Evolutionary conservation across 73 alveolate genomes (phyloP), one percentile per base, ranked within the genome.

Genomic region (Blepharisma japonicum): DNA sequence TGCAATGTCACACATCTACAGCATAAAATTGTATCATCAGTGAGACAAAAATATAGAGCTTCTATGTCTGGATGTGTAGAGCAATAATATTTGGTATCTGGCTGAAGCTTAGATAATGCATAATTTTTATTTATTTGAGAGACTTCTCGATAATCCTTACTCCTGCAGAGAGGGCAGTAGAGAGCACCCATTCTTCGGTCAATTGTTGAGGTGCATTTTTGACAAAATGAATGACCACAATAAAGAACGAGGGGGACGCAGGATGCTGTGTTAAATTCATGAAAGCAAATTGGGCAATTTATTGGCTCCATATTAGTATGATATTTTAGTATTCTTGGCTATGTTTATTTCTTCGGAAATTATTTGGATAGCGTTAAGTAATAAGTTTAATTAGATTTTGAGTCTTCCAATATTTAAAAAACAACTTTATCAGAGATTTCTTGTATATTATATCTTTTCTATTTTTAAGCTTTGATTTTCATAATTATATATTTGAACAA

Each of bases 181-280:
- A 61, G 47, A 25, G 74, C 74, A 18, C 74, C 74, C 74, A 61
- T 61, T 61, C 74, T 14, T 61, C 74, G 38, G 14, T 61, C 74
- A 18, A 39, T 18, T 8, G 18, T 61, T 61, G 14, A 14, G 39
- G 23, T 61, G 74, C 74, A 61, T 18, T 25, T 61, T 11, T 14
- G 14, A 48, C 74, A 61, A 14, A 61, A 61, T 14, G 74, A 14
- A 25, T 61, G 74, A 14, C 74, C 74, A 61, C 74, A 61, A 39
- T 61, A 39, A 48, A 61, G 74, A 25, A 61, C 23, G 18, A 61
- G 46, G 23, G 74, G 74, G 49, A 61, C 5, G 38, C 23, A 25
- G 74, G 14, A 9, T 8, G 0, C 46, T 20, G 74, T 14, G 74
- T 61, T 61, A 25, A 61, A 61, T 14, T 61, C 74, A 61, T 61